Percentiles rank a stretch among this genome's conserved stretches.
phyloP scores from a whole-genome alignment of 2,329 filamentous ascomycete species.

The Fusarium brevicatenulatum region DNA sequence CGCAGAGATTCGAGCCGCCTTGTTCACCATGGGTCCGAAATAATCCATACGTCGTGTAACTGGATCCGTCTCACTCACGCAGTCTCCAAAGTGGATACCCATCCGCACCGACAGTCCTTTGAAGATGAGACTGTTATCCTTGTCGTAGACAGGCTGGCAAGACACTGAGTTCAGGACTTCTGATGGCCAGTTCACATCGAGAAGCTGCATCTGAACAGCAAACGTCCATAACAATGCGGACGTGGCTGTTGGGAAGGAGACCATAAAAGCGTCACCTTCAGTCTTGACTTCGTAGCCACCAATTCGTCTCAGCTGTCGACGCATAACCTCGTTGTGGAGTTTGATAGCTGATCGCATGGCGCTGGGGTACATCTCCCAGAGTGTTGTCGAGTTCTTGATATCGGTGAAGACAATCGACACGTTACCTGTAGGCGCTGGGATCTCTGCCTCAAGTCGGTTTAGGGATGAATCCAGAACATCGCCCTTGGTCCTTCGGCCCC shows the following conservation, averaged over 20 bases:
- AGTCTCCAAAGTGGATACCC: conserved; percentile 96
- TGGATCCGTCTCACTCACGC: conserved; percentile 94
- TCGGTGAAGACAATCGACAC: conserved; percentile 97
- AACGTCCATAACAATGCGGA: conserved; percentile 97
- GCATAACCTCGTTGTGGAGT: conserved; percentile 97
- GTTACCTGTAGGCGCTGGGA: conserved; percentile 89
- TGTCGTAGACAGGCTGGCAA: conserved; percentile 83
- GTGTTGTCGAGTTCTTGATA: conserved; percentile 96
- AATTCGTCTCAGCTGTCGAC: conserved; percentile 89
- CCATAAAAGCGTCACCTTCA: conserved; percentile 99
- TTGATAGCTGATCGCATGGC: conserved; percentile 98
- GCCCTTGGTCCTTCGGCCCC: conserved; percentile 70
- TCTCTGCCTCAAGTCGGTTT: conserved; percentile 86
- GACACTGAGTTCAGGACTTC: conserved; percentile 90
- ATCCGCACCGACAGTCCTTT: conserved; percentile 94
- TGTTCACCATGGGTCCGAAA: conserved; percentile 99
- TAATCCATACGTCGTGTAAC: conserved; percentile 99
- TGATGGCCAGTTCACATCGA: conserved; percentile 91
- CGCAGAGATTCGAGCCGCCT: conserved; percentile 90
- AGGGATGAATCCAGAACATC: conserved; percentile 86
- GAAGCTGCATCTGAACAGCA: conserved; percentile 86
- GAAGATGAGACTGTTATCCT: conserved; percentile 90
- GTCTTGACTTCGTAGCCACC: conserved; percentile 99
- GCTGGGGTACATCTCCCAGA: conserved; percentile 95
- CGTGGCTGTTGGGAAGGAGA: conserved; percentile 95